Evolutionary conservation across 1,284 basidiomycete species (phyloP).

Genomic region (Waitea zeae): DNA sequence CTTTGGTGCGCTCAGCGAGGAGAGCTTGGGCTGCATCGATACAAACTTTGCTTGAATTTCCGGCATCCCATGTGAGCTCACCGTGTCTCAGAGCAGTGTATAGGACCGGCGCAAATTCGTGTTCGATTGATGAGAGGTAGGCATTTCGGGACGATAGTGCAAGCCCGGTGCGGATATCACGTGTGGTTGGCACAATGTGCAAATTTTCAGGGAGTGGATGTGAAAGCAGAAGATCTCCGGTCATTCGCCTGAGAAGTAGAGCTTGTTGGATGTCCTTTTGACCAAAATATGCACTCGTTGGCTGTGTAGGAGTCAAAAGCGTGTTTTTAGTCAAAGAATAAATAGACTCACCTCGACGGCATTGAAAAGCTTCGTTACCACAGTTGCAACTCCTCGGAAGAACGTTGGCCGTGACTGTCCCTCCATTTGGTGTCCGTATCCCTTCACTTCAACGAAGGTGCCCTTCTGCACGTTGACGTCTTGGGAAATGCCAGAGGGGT

Average conservation of each 20-base stretch:
- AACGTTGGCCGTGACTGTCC: slow-evolving; percentile 74
- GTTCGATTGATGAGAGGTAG: slow-evolving; percentile 58
- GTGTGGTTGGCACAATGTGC: slow-evolving; percentile 73
- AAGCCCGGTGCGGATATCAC: slow-evolving; percentile 44
- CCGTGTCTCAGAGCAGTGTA: slow-evolving; percentile 51
- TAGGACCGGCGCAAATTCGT: slow-evolving; percentile 54
- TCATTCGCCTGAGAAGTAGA: slow-evolving; percentile 72
- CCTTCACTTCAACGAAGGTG: slow-evolving; percentile 83
- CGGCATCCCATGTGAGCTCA: slow-evolving; percentile 31
- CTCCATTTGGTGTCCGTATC: slow-evolving; percentile 80
- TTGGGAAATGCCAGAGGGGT: slow-evolving; percentile 77
- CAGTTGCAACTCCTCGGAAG: slow-evolving; percentile 91
- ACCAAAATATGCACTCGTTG: slow-evolving; percentile 87
- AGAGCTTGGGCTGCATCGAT: slow-evolving; percentile 32
- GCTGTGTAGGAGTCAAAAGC: slow-evolving; percentile 25
- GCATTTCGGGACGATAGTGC: slow-evolving; percentile 88
- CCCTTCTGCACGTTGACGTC: slow-evolving; percentile 65
- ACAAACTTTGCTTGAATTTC: slow-evolving; percentile 32
- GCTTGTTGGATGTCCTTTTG: slow-evolving; percentile 99
- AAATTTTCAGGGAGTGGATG: slow-evolving; percentile 56
- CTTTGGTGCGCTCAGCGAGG: slow-evolving; percentile 23
- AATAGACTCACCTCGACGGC: slow-evolving; percentile 48
- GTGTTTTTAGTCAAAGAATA: background rate
- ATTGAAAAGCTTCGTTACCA: slow-evolving; percentile 93
- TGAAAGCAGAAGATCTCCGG: slow-evolving; percentile 65